Evolutionary conservation across 257 asterid genomes (phyloP), one percentile per base, ranked within the genome.

Genomic region (Prunella vulgaris): DNA sequence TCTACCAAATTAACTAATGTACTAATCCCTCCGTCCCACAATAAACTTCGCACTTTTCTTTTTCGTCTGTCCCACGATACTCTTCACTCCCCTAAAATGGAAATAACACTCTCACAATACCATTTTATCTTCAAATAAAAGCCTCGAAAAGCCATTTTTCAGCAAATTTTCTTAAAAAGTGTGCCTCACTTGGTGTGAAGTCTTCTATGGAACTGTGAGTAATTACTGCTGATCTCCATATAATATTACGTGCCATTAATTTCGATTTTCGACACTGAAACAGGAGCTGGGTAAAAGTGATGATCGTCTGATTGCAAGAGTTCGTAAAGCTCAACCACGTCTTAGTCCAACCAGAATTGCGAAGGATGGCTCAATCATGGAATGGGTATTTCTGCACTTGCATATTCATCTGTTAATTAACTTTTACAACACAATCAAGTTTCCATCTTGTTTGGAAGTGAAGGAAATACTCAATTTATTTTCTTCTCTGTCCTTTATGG

Each of bases 281-380:
- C 60, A 90, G 97, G 90, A 85, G 65, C 76, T 90, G 69, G 92
- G 90, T 2, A 86, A 69, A 81, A 77, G 80, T 46, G 74, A 78
- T 2, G 84, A 73, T 66, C 78, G 37, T 65, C 71, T 90, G 64
- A 81, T 90, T 42, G 76, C 60, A 60, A 79, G 90, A 73, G 84
- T 88, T 71, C 86, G 60, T 68, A 76, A 82, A 81, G 89, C 94
- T 78, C 88, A 77, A 66, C 72, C 81, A 15, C 88, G 80, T 59
- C 96, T 86, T 75, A 73, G 72, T 64, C 89, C 90, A 4, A 81
- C 87, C 44, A 81, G 64, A 72, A 82, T 88, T 53, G 87, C 92
- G 1, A 70, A 68, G 66, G 97, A 90, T 67, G 93, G 95, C 73
- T 82, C 92, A 27, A 79, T 88, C 77, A 86, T 85, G 97, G 97